phyloP scores from a whole-genome alignment of 2,329 filamentous ascomycete species.

The Alternaria atra region DNA sequence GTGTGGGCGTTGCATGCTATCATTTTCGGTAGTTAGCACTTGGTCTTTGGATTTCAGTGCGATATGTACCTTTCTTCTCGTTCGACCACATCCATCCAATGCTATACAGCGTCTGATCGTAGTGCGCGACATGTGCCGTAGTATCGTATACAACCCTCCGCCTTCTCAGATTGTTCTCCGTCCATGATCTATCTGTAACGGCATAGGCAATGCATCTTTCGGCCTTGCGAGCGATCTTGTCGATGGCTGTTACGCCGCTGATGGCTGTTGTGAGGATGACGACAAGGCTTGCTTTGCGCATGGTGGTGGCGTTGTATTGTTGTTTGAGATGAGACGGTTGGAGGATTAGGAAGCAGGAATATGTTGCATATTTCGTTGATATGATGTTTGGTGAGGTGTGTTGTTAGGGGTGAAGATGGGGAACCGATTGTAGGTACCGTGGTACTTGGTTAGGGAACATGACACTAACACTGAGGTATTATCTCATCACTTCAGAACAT shows the following conservation, averaged over 20 bases:
- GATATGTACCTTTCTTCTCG: constrained; percentile 1
- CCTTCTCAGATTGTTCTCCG: constrained; percentile 1
- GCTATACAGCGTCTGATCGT: constrained; percentile 5
- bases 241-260: neutral
- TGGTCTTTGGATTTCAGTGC: too few species aligned
- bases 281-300: constrained; percentile 1
- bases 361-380: neutral
- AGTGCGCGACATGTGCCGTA: neutral
- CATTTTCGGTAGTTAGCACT: neutral
- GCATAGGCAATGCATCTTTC: neutral
- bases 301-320: neutral
- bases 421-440: neutral
- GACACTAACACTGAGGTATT: neutral
- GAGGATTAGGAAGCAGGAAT: neutral
- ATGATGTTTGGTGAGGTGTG: neutral
- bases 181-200: neutral
- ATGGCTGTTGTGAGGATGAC: constrained; percentile 2
- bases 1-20: constrained; percentile 3
- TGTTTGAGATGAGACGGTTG: neutral
- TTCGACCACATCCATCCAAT: constrained; percentile 7
- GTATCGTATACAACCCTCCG: constrained; percentile 13
- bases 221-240: constrained; percentile 2
- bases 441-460: neutral
- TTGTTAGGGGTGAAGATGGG: neutral
- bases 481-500: neutral